A percentile compares a stretch with the other conserved stretches of the same genome.
phyloP scores from a whole-genome alignment of 1,139 yeast species.

The Hyphopichia wangnamkhiaoensis region DNA sequence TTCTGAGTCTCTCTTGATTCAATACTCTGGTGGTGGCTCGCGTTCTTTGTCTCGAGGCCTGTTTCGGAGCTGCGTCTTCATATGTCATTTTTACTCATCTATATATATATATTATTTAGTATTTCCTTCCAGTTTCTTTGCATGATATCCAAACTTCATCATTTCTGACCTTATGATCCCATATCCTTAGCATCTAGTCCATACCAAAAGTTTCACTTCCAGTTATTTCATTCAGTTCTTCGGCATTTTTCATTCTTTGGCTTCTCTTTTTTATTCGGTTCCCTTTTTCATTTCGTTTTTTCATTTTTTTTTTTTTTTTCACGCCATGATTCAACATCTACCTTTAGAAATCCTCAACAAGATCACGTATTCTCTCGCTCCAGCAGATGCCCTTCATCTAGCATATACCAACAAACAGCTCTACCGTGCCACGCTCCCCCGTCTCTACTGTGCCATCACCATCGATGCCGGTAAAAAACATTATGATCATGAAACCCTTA shows the following conservation, averaged over 20 bases:
- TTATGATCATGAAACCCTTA: neutral
- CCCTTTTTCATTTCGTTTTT: neutral
- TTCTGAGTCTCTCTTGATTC: no score
- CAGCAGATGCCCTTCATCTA: constrained; percentile 19
- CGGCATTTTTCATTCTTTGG: neutral
- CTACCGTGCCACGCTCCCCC: constrained; percentile 15
- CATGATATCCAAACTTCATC: no score
- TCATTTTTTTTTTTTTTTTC: constrained; percentile 6
- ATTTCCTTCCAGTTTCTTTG: no score
- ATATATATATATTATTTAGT: no score
- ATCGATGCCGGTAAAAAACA: constrained; percentile 20
- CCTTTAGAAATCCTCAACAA: constrained; percentile 24
- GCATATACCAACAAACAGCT: constrained; percentile 17
- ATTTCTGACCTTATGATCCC: no score
- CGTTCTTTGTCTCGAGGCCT: no score
- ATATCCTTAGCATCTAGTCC: no score
- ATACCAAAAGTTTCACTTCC: no score
- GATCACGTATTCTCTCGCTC: constrained; percentile 16
- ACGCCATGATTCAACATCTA: constrained; percentile 17
- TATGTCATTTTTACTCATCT: no score
- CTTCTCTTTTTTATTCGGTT: neutral
- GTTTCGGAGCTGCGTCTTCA: no score
- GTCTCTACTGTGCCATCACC: constrained; percentile 20
- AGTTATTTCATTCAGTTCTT: no score
- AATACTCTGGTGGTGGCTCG: no score